phyloP scores from a whole-genome alignment of 805 yeast genomes.

The Ogataea degrootiae region DNA sequence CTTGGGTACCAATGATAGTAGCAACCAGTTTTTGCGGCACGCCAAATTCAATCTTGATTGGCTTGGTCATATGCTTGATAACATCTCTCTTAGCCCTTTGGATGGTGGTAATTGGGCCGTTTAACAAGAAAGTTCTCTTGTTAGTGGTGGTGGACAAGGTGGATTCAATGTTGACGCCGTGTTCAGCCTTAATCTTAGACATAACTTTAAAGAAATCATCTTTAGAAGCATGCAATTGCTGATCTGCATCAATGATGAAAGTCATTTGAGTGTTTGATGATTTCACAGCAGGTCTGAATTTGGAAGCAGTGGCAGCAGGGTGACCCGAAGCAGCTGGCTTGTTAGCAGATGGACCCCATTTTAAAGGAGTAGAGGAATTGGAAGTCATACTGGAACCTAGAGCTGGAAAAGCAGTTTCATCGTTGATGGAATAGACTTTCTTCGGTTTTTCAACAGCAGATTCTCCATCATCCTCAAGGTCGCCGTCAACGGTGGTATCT shows the following conservation, averaged over 20 bases:
- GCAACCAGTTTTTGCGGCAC: conserved; percentile 78
- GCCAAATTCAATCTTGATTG: conserved; percentile 52
- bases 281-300: conserved; percentile 39
- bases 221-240: conserved; percentile 59
- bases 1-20: conserved; percentile 81
- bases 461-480: conserved; percentile 1
- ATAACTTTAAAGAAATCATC: conserved; percentile 67
- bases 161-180: conserved; percentile 71
- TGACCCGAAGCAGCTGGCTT: conserved; percentile 7
- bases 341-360: conserved; percentile 39
- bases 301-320: conserved; percentile 14
- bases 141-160: conserved; percentile 72
- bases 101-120: conserved; percentile 68
- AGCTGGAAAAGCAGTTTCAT: conserved; percentile 60
- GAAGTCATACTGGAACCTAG: conserved; percentile 46
- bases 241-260: conserved; percentile 65
- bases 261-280: conserved; percentile 71
- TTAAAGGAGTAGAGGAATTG: conserved; percentile 28
- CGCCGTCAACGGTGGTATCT: conserved; percentile 7
- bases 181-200: conserved; percentile 52
- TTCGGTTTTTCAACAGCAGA: conserved; percentile 7
- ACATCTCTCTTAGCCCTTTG: conserved; percentile 69
- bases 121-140: conserved; percentile 76
- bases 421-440: conserved; percentile 35
- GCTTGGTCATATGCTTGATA: conserved; percentile 71